Evolutionary conservation across 2,329 filamentous ascomycete species (phyloP), one percentile per base, ranked within the genome.

Genomic region (Cadophora gregata): DNA sequence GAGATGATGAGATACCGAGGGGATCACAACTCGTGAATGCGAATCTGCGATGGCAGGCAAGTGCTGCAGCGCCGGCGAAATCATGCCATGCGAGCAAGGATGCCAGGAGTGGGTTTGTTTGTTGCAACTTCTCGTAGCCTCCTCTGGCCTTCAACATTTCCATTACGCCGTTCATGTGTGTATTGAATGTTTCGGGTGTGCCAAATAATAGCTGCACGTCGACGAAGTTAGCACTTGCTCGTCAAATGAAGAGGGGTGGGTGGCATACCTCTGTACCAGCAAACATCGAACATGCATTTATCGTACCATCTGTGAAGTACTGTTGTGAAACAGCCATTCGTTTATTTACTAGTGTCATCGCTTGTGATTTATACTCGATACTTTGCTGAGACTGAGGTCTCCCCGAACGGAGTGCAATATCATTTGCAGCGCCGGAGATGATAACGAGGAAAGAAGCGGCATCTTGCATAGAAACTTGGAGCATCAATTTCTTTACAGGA

Each of bases 11-110:
- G 7, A 38, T 24, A 25, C 50, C 16, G 9, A 12, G 8, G 1
- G 59, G 36, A 53, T 62, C 38, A 31, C 33, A 56, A 19, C 59
- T 62, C 5, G 59, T 62, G 51, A 59, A 59, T 21, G 25, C 50
- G 45, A 66, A 62, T 36, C 64, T 36, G n/a, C 64, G 59, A 10
- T 63, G 31, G 24, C 64, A 38, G 14, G 59, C 64, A 5, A 66
- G 59, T 27, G 51, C 59, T 36, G 64, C 59, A 9, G 53, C 50
- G 29, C 64, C 64, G 31, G 64, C 59, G 25, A 58, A 66, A 31
- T 66, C 64, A 19, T 66, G 53, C 64, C 64, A 66, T 36, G 64
- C 64, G 16, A 62, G 27, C 12, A 66, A 19, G 2, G 64, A 58
- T 4, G 59, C 53, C 7, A 66, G 38, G 7, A 62, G 45, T 4